Conservation (phyloP, 1,284 basidiomycete genomes). For the Boletus smithii region DNA sequence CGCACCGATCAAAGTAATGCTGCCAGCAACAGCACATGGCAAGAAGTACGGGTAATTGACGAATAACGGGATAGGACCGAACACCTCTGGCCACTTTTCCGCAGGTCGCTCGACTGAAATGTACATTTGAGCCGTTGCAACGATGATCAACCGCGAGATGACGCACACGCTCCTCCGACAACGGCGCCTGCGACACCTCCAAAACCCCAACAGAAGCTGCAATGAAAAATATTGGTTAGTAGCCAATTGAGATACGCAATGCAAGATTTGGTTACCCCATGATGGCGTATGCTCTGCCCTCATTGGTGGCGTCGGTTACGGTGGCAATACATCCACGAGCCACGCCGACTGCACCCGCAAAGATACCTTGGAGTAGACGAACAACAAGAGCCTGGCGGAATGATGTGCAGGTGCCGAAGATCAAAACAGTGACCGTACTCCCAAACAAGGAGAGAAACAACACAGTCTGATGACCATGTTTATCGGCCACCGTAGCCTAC, state of each 20-base stretch:
- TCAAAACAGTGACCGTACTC: slow-evolving; percentile 71
- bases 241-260: neutral
- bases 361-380: slow-evolving; percentile 91
- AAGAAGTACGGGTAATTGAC: slow-evolving; percentile 87
- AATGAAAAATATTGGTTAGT: slow-evolving; percentile 5
- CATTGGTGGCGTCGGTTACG: slow-evolving; percentile 88
- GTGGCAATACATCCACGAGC: slow-evolving; percentile 86
- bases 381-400: slow-evolving; percentile 83
- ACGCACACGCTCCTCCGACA: slow-evolving; percentile 79
- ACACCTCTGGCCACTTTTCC: slow-evolving; percentile 77
- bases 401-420: slow-evolving; percentile 85
- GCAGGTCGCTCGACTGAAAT: slow-evolving; percentile 77
- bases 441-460: slow-evolving; percentile 84
- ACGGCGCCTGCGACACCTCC: slow-evolving; percentile 90
- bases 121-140: slow-evolving; percentile 1
- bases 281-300: slow-evolving; percentile 91
- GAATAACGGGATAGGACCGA: slow-evolving; percentile 68
- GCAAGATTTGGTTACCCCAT: slow-evolving; percentile 57
- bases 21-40: slow-evolving; percentile 79
- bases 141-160: slow-evolving; percentile 1
- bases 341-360: slow-evolving; percentile 92
- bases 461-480: slow-evolving; percentile 84
- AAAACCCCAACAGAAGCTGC: slow-evolving; percentile 90
- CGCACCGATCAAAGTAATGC: slow-evolving; percentile 68
- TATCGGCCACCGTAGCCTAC: slow-evolving; percentile 90